Evolutionary conservation across 148 eudicot genomes (phyloP), one percentile per base, ranked within the genome.

Genomic region (Euryodendron excelsum): DNA sequence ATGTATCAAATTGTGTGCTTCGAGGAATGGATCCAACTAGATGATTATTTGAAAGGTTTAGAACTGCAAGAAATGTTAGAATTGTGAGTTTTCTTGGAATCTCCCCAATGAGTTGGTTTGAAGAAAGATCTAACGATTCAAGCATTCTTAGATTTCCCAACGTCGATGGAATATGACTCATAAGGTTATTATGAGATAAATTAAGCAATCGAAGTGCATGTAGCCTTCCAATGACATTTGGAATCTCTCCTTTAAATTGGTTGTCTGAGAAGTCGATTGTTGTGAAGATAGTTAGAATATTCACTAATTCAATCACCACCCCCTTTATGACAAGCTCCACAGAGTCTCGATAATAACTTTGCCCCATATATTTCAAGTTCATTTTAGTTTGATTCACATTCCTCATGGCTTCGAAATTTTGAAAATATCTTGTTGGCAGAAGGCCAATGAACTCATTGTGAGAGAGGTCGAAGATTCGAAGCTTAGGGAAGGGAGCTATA

Each of bases 51-150:
- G 85, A 82, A 65, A 84, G 73, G 30, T 80, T 77, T 6, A 87
- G 44, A 1, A 20, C 18, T 48, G 20, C 50, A 12, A 87, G 85
- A 68, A 61, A 82, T 14, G 39, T 48, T n/a, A 86, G 27, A 25
- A 63, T 47, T 36, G 67, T 72, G 41, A 86, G 44, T 31, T 83
- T 62, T 36, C 61, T 27, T 12, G 89, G 89, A 44, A 86, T 84
- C 34, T 76, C 25, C 3, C 83, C 88, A 1, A 10, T 50, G 0
- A 85, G 31, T 20, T 79, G 37, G 31, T 84, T 87, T 11, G 39
- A 79, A 13, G 82, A 82, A 58, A 87, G 75, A 68, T 87, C 88
- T 33, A 87, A 48, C 15, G 86, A 85, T 56, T 87, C 84, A 27
- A 85, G 81, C 33, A 52, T 48, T 5, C 28, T 33, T 31, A 86